Conservation (phyloP, 805 yeast species). For the Kurtzmaniella cleridarum region DNA sequence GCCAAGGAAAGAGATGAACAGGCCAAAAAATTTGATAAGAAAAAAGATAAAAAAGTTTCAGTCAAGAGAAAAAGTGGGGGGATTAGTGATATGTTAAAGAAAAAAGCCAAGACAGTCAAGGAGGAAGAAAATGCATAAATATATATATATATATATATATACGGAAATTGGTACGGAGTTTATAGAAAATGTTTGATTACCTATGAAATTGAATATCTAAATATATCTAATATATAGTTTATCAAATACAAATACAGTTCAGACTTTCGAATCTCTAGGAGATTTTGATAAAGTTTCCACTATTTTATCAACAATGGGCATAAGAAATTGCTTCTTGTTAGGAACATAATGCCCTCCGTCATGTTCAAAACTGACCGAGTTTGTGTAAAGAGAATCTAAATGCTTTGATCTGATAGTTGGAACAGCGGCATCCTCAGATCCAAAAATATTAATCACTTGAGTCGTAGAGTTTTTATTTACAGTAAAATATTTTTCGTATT, state of each 20-base stretch:
- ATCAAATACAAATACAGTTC: too few relatives aligned
- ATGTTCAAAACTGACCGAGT: constrained; percentile 15
- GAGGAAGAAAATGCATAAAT: constrained; percentile 7
- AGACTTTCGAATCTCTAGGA: not conserved
- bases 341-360: constrained; percentile 38
- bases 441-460: constrained; percentile 22
- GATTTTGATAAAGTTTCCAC: constrained; percentile 8
- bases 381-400: constrained; percentile 15
- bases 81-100: constrained; percentile 15
- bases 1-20: constrained; percentile 66
- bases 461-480: constrained; percentile 13
- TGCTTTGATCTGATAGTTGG: constrained; percentile 25
- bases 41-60: constrained; percentile 16
- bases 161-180: too few relatives aligned
- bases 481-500: constrained; percentile 15
- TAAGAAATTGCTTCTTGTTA: constrained; percentile 16
- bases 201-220: too few relatives aligned
- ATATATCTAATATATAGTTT: too few relatives aligned
- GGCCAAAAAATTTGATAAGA: constrained; percentile 56
- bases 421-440: constrained; percentile 27
- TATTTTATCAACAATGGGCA: constrained; percentile 12
- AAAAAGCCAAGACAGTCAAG: constrained; percentile 13
- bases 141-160: too few relatives aligned
- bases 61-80: constrained; percentile 8
- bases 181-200: too few relatives aligned